Conservation (phyloP, 2,329 filamentous ascomycete species). For the Aureobasidium leucospermi region DNA sequence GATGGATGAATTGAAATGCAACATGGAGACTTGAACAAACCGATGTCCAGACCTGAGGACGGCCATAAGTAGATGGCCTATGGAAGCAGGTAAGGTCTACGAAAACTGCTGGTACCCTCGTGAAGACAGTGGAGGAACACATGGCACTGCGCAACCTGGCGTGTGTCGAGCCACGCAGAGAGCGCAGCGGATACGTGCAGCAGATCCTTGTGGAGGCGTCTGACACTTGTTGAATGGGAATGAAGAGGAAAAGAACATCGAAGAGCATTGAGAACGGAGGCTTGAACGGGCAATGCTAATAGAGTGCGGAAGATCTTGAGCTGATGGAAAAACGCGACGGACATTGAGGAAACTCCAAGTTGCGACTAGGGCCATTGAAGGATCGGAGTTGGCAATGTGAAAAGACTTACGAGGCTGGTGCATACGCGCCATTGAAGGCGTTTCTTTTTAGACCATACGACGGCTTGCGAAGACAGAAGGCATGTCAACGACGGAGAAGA, state of each 20-base stretch:
- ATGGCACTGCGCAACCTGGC: slow-evolving; percentile 10
- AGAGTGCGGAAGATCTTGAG: background rate
- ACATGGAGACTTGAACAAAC: background rate
- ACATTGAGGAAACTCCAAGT: background rate
- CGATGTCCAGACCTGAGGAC: background rate
- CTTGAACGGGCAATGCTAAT: background rate
- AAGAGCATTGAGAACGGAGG: background rate
- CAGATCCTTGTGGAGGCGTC: background rate
- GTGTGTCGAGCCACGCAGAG: slow-evolving; percentile 3
- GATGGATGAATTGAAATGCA: background rate
- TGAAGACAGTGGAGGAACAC: background rate
- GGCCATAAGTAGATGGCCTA: background rate
- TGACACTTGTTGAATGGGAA: background rate
- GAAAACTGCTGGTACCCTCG: background rate
- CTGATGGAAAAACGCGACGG: background rate
- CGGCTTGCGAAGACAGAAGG: background rate
- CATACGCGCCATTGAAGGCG: background rate
- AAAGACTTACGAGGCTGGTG: slow-evolving; percentile 7
- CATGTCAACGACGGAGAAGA: background rate
- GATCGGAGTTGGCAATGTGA: background rate
- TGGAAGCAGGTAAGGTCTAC: background rate
- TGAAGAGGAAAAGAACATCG: background rate
- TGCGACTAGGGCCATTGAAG: background rate
- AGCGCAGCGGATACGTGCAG: slow-evolving; percentile 11
- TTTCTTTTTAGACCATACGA: background rate